These are phyloP conservation scores for Aegle marmelos DNA, from an alignment of 345 rosid genomes.

Conservation along the genomic window DNA sequence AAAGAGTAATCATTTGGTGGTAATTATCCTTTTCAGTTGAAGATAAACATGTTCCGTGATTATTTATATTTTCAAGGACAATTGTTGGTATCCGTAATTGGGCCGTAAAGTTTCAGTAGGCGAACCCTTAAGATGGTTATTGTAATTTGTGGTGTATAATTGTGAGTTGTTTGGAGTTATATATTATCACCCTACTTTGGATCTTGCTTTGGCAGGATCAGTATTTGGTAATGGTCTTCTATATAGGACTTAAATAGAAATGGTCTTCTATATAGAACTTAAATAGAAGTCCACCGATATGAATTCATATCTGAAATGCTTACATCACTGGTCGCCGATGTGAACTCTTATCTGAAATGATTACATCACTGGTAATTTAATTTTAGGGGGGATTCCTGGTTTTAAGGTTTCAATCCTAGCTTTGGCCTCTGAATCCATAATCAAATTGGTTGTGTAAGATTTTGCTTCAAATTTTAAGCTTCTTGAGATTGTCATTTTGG, in stretches of 20 bases:
- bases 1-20: neutral
- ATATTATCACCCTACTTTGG: neutral
- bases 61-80: neutral
- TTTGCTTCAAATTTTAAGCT: neutral
- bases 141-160: neutral
- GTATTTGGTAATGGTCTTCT: neutral
- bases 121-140: neutral
- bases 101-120: neutral
- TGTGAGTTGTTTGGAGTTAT: neutral
- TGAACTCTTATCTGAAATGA: neutral
- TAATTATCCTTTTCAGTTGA: neutral
- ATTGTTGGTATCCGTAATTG: neutral
- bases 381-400: neutral
- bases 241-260: too few species aligned
- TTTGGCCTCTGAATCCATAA: neutral
- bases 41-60: neutral
- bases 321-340: neutral
- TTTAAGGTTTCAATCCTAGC: neutral
- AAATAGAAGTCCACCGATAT: too few species aligned
- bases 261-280: neutral
- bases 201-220: neutral
- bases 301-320: too few species aligned
- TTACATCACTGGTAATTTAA: neutral
- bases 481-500: conserved; percentile 1
- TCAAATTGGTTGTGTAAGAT: neutral